A percentile compares a stretch with the other conserved stretches of the same genome.
Evolutionary conservation across 768 basidiomycete genomes (phyloP).

Genomic region (Hirschioporus abietinus): DNA sequence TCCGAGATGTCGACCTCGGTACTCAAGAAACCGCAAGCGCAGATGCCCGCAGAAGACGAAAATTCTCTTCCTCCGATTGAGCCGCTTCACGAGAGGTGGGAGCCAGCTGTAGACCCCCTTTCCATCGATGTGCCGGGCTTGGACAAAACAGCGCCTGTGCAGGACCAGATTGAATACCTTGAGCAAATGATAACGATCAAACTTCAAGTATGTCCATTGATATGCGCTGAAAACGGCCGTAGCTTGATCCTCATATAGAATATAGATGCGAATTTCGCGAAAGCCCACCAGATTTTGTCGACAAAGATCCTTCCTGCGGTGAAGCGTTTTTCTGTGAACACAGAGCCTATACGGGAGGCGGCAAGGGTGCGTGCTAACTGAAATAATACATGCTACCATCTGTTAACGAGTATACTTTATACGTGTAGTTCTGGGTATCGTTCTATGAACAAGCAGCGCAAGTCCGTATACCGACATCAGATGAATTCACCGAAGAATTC

Average conservation of each 20-base stretch:
- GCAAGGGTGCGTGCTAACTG: slow-evolving; percentile 61
- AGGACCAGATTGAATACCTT: slow-evolving; percentile 89
- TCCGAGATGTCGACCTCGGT: no score
- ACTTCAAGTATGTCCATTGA: slow-evolving; percentile 55
- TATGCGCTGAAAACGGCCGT: background rate
- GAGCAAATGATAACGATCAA: slow-evolving; percentile 93
- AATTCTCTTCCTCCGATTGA: background rate
- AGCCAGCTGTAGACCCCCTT: slow-evolving; percentile 55
- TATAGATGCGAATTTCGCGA: slow-evolving; percentile 90
- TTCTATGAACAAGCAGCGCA: slow-evolving; percentile 95
- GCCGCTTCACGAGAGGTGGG: slow-evolving; percentile 39
- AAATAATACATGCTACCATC: background rate
- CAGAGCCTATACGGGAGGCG: slow-evolving; percentile 84
- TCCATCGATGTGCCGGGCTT: slow-evolving; percentile 68
- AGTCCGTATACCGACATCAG: slow-evolving; percentile 72
- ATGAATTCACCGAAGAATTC: slow-evolving; percentile 55
- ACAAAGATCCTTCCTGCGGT: slow-evolving; percentile 81
- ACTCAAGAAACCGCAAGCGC: no score
- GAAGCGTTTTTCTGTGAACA: slow-evolving; percentile 82
- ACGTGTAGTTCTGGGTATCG: slow-evolving; percentile 83
- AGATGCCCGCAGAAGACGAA: background rate
- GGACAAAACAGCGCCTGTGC: slow-evolving; percentile 59
- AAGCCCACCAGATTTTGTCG: slow-evolving; percentile 80
- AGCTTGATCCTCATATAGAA: slow-evolving; percentile 41
- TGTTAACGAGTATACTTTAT: background rate